A percentile compares a stretch with the other conserved stretches of the same genome.
These are phyloP conservation scores for Huntiella savannae DNA, from an alignment of 2,329 filamentous ascomycete species.

Conservation along the genomic window DNA sequence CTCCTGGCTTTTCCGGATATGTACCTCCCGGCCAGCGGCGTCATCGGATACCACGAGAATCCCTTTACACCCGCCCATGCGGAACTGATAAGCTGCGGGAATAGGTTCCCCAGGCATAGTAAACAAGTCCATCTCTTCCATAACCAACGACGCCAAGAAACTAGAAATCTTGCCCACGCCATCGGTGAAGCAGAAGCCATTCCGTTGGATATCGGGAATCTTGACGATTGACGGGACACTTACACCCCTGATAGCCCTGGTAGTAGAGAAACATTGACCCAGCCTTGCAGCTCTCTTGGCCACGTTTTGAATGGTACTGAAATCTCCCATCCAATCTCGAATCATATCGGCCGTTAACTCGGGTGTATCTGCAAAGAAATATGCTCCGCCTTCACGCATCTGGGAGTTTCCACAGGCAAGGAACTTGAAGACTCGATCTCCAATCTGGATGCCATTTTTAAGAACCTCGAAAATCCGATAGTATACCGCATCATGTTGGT, in stretches of 20 bases:
- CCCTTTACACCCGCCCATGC: slow-evolving; percentile 82
- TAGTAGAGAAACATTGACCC: slow-evolving; percentile 93
- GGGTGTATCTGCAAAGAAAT: slow-evolving; percentile 65
- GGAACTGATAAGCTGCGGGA: slow-evolving; percentile 80
- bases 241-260: slow-evolving; percentile 49
- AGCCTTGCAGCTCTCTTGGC: slow-evolving; percentile 79
- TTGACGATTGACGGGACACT: slow-evolving; percentile 36
- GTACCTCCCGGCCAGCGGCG: slow-evolving; percentile 46
- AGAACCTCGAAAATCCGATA: slow-evolving; percentile 53
- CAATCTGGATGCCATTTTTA: slow-evolving; percentile 62
- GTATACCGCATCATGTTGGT: slow-evolving; percentile 50
- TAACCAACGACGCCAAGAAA: slow-evolving; percentile 55
- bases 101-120: slow-evolving; percentile 16
- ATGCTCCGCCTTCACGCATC: slow-evolving; percentile 76
- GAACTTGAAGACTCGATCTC: slow-evolving; percentile 68
- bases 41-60: slow-evolving; percentile 60
- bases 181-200: slow-evolving; percentile 64
- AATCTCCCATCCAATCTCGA: slow-evolving; percentile 70
- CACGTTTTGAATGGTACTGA: slow-evolving; percentile 61
- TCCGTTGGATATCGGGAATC: slow-evolving; percentile 52
- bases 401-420: slow-evolving; percentile 92
- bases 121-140: slow-evolving; percentile 43
- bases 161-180: slow-evolving; percentile 84
- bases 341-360: slow-evolving; percentile 56
- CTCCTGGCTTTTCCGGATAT: slow-evolving; percentile 66